Conservation (phyloP, 257 asterid species). For the Solanum pinnatisectum region DNA sequence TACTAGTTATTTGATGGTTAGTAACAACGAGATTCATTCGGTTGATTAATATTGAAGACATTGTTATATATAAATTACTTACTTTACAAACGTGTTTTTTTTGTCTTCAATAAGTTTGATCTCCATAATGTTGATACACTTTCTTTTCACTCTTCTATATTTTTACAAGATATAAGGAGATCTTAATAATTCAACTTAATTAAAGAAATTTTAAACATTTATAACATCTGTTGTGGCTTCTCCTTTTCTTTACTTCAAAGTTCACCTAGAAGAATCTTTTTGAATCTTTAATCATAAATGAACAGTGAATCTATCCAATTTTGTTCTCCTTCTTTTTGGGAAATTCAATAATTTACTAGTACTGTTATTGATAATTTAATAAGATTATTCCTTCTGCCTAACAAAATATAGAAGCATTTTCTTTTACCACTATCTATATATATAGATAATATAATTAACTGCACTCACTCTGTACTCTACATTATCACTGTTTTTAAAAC, state of each 20-base stretch:
- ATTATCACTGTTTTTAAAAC: background rate
- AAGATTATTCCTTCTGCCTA: background rate
- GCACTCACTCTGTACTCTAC: background rate
- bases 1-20: too few relatives aligned
- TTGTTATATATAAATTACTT: too few relatives aligned
- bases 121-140: too few relatives aligned
- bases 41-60: too few relatives aligned
- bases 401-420: background rate
- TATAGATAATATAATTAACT: background rate
- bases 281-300: background rate
- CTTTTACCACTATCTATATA: background rate
- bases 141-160: too few relatives aligned
- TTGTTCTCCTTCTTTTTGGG: background rate
- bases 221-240: background rate
- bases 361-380: background rate
- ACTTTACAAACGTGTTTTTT: too few relatives aligned
- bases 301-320: background rate
- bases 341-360: background rate
- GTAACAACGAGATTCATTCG: too few relatives aligned
- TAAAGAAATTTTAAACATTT: too few relatives aligned
- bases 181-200: too few relatives aligned
- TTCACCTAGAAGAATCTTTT: background rate
- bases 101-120: too few relatives aligned
- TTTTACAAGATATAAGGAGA: too few relatives aligned
- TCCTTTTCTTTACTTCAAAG: background rate